phyloP scores from a whole-genome alignment of 306 rosid genomes.

The Geum urbanum region DNA sequence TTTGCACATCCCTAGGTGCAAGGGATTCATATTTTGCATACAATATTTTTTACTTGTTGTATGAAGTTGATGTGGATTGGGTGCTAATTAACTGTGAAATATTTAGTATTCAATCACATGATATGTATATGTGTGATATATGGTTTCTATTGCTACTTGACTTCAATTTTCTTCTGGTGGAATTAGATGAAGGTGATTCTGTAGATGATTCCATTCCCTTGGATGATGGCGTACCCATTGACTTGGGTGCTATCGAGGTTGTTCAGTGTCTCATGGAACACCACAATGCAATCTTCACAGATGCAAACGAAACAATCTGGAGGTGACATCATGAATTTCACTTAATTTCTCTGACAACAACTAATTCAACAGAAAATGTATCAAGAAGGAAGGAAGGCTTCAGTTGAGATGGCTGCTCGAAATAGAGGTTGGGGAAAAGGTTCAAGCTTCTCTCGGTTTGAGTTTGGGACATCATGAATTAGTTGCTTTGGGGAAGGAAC shows the following conservation, averaged over 20 bases:
- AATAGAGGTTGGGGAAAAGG: not conserved
- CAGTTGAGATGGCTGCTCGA: not conserved
- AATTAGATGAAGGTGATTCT: constrained; percentile 61
- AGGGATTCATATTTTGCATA: no score
- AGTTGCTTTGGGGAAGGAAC: not conserved
- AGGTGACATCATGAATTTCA: constrained; percentile 38
- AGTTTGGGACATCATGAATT: not conserved
- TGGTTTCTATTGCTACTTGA: not conserved
- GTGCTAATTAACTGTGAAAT: not conserved
- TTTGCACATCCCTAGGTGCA: no score
- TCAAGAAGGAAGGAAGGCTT: not conserved
- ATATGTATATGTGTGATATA: not conserved
- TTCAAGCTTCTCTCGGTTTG: not conserved
- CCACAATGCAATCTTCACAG: constrained; percentile 89
- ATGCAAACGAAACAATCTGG: constrained; percentile 95
- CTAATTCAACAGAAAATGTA: not conserved
- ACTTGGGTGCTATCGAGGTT: constrained; percentile 85
- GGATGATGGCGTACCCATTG: constrained; percentile 78
- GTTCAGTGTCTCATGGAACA: constrained; percentile 91
- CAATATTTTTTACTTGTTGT: not conserved
- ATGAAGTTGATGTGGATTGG: not conserved
- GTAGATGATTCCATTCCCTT: constrained; percentile 77
- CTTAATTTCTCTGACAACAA: constrained; percentile 3
- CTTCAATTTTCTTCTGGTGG: constrained; percentile 3
- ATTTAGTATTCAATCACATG: not conserved